These are phyloP conservation scores for Talaromyces adpressus DNA, from an alignment of 495 filamentous ascomycete species.

Conservation along the genomic window DNA sequence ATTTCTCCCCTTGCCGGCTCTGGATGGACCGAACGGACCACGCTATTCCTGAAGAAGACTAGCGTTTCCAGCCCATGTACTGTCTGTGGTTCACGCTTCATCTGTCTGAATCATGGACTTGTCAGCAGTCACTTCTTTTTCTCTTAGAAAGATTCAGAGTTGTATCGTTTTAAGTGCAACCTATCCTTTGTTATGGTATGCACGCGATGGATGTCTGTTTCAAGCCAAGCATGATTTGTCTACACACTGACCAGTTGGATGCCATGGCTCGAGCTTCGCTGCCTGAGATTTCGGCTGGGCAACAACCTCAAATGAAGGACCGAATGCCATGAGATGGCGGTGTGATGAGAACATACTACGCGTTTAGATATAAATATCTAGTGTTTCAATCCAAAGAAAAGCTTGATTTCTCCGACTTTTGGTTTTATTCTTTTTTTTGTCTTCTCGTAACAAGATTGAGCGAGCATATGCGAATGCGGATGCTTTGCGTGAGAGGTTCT, in stretches of 20 bases:
- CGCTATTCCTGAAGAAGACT: not conserved
- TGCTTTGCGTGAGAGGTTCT: not conserved
- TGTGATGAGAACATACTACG: not conserved
- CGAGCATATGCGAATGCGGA: not conserved
- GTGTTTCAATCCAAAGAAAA: not conserved
- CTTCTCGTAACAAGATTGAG: not conserved
- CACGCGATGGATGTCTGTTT: not conserved
- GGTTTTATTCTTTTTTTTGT: not conserved
- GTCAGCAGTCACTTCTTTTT: not conserved
- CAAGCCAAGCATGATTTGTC: not conserved
- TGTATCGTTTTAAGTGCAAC: not conserved
- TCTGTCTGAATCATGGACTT: no score
- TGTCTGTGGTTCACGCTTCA: no score
- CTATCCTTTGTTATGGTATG: not conserved
- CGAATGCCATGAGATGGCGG: not conserved
- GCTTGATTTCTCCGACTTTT: not conserved
- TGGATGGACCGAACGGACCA: not conserved
- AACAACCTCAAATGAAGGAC: not conserved
- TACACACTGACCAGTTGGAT: not conserved
- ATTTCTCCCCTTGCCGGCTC: not conserved
- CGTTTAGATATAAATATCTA: not conserved
- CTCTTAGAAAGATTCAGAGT: not conserved
- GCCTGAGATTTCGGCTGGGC: not conserved
- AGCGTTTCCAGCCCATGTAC: not conserved
- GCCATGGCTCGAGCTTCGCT: not conserved